Evolutionary conservation across 768 basidiomycete genomes (phyloP), one percentile per base, ranked within the genome.

Genomic region (Mycena epipterygia): DNA sequence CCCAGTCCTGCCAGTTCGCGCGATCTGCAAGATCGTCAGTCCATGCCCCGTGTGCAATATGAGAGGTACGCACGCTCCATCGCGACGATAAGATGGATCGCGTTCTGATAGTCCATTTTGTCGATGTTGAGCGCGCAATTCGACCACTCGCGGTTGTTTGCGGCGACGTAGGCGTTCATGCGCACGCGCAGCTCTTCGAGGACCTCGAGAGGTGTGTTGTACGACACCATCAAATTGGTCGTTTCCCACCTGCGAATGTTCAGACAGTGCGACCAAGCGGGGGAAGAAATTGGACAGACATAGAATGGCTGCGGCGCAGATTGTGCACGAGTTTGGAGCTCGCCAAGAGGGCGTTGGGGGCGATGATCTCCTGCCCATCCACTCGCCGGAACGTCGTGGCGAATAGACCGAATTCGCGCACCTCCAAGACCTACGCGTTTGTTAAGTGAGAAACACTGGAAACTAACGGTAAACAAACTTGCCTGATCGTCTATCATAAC

Each of bases 1-100:
- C 93, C 93, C 93, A 95, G 76, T 95, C 93, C 76, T 95, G 94
- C 94, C 93, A 95, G 76, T 93, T 94, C 41, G 90, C 86, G 60
- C 91, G 89, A 80, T 94, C 91, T 92, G 65, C 21, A 55, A 46
- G 51, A 48, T 35, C 33, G 32, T 19, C 39, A 56, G 41, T 52
- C 14, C 53, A 23, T 17, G 44, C 25, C 27, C 9, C 23, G 2
- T 7, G n/a, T 23, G 21, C 23, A 19, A 4, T 14, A 23, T 8
- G 19, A 21, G 30, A 44, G 9, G 23, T 25, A 85, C 90, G 79
- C 79, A 89, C 92, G 93, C 80, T 95, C 93, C 77, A 95, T 86
- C 35, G 88, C 88, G 58, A 94, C 86, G 48, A 86, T 86, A 66
- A 94, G 83, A 74, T 87, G 79, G 64, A 94, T 89, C 11, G 90